These are phyloP conservation scores for Thermothelomyces thermophilus DNA, from an alignment of 2,329 filamentous ascomycete species.

Conservation along the genomic window DNA sequence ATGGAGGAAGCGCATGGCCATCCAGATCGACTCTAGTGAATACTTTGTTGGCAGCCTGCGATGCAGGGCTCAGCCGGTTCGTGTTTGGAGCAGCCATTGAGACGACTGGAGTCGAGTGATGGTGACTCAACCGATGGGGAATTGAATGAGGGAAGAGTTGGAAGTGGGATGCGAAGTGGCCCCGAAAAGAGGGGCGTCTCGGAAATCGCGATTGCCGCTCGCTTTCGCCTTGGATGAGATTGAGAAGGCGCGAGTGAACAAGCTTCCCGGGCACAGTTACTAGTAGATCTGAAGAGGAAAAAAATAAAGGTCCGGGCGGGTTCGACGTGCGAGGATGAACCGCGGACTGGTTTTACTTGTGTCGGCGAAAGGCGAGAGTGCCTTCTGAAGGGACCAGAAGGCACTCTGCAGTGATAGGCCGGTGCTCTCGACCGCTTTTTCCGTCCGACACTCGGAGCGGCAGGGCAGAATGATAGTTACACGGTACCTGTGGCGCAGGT, in stretches of 20 bases:
- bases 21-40: constrained; percentile 66
- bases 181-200: neutral
- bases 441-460: constrained; percentile 17
- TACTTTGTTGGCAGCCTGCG: constrained; percentile 43
- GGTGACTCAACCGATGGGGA: neutral
- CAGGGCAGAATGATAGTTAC: neutral
- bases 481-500: constrained; percentile 1
- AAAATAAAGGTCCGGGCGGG: neutral
- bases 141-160: neutral
- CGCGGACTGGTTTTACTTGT: too few species aligned
- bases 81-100: constrained; percentile 28
- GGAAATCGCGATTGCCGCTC: neutral
- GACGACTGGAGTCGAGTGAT: constrained; percentile 5
- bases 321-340: neutral
- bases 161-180: neutral
- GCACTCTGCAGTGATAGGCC: neutral
- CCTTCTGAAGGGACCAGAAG: neutral
- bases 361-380: neutral
- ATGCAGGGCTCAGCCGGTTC: constrained; percentile 29
- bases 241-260: neutral
- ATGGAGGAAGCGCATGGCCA: constrained; percentile 80
- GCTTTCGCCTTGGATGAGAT: neutral
- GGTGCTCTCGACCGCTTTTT: constrained; percentile 13
- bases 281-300: neutral
- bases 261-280: neutral